A percentile compares a stretch with the other conserved stretches of the same genome.
Evolutionary conservation across 768 basidiomycete genomes (phyloP).

Genomic region (Asterophora parasitica): DNA sequence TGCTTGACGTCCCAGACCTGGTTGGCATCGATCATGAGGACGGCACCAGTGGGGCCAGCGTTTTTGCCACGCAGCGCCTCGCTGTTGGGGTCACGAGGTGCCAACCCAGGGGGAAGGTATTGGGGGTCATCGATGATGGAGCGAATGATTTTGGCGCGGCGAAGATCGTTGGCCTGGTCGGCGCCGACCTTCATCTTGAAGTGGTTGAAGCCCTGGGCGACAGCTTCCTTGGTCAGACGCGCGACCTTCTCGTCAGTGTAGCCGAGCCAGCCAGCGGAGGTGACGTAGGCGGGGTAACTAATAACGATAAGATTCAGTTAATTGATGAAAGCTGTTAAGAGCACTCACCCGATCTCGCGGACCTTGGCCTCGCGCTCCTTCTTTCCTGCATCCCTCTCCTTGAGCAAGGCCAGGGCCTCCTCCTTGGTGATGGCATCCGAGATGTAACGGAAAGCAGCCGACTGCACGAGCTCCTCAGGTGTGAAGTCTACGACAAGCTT

Average conservation of each 20-base stretch:
- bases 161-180: conserved; percentile 73
- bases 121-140: conserved; percentile 93
- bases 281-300: conserved; percentile 92
- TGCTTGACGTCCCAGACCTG: conserved; percentile 94
- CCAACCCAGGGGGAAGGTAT: conserved; percentile 58
- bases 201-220: conserved; percentile 89
- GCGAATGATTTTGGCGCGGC: conserved; percentile 84
- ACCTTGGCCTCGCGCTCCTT: conserved; percentile 75
- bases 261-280: conserved; percentile 90
- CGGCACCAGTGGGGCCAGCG: conserved; percentile 88
- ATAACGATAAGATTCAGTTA: neutral
- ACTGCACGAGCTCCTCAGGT: conserved; percentile 74
- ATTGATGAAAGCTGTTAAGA: neutral
- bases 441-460: conserved; percentile 84
- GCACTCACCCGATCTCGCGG: conserved; percentile 53
- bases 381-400: conserved; percentile 71
- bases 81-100: conserved; percentile 55
- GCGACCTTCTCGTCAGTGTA: conserved; percentile 92
- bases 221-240: conserved; percentile 79
- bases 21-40: conserved; percentile 97
- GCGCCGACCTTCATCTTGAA: conserved; percentile 99
- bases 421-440: conserved; percentile 90
- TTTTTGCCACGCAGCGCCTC: conserved; percentile 80
- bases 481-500: conserved; percentile 91
- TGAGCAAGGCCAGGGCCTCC: conserved; percentile 82